A percentile compares a stretch with the other conserved stretches of the same genome.
These are phyloP conservation scores for Lactarius psammicola DNA, from an alignment of 768 basidiomycete species.

Conservation along the genomic window DNA sequence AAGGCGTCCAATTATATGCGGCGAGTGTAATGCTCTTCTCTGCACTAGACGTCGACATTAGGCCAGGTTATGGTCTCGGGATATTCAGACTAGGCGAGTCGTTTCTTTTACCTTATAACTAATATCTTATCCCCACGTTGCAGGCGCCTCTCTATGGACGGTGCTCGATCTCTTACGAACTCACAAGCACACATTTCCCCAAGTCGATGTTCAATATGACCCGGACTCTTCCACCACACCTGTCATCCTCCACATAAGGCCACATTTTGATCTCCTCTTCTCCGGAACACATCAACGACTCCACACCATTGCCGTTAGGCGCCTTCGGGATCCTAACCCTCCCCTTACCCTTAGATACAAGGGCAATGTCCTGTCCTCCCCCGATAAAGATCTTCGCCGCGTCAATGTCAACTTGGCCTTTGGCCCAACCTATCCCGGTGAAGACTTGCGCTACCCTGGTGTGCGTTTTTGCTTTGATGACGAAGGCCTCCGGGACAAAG, in stretches of 20 bases:
- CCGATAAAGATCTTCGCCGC: constrained; percentile 57
- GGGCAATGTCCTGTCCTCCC: constrained; percentile 58
- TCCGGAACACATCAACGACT: constrained; percentile 76
- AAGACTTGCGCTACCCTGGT: constrained; percentile 78
- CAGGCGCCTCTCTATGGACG: constrained; percentile 78
- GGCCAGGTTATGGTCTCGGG: constrained; percentile 73
- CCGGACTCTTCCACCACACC: constrained; percentile 70
- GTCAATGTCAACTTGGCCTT: constrained; percentile 69
- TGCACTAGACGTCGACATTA: constrained; percentile 69
- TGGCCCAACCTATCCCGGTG: constrained; percentile 79
- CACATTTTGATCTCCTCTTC: constrained; percentile 83
- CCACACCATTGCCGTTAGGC: constrained; percentile 72
- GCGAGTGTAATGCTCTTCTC: constrained; percentile 48
- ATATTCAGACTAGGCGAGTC: constrained; percentile 69
- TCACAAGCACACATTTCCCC: constrained; percentile 68
- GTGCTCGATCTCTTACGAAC: constrained; percentile 66
- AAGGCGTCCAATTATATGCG: background rate
- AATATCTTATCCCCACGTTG: constrained; percentile 9
- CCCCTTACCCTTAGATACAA: constrained; percentile 69
- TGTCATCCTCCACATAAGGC: constrained; percentile 72
- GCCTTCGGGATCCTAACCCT: constrained; percentile 63
- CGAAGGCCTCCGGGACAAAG: constrained; percentile 52
- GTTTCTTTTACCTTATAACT: background rate
- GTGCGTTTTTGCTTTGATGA: constrained; percentile 85
- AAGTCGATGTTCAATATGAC: constrained; percentile 83